These are phyloP conservation scores for Panicum virgatum DNA, from an alignment of 202 grass and related monocot species.

Conservation along the genomic window DNA sequence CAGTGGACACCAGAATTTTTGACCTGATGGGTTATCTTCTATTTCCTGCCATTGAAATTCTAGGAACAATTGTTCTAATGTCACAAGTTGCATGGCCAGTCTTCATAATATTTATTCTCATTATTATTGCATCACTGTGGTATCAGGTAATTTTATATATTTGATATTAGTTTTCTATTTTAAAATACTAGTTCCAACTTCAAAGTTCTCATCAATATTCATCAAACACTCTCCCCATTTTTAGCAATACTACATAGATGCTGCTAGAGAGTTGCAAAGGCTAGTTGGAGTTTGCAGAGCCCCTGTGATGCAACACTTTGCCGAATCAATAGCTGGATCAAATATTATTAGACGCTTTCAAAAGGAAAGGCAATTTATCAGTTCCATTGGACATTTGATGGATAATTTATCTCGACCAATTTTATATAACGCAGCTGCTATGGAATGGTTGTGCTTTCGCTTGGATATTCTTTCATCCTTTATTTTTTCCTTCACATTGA, in stretches of 20 bases:
- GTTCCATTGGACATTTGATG: slow-evolving; percentile 42
- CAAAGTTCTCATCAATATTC: neutral
- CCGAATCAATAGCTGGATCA: slow-evolving; percentile 64
- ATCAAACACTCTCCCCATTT: neutral
- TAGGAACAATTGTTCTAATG: slow-evolving; percentile 71
- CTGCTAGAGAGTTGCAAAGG: slow-evolving; percentile 68
- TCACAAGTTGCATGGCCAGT: slow-evolving; percentile 79
- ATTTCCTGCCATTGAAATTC: slow-evolving; percentile 59
- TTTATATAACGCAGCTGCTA: slow-evolving; percentile 60
- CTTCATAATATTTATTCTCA: slow-evolving; percentile 66
- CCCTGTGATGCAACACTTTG: slow-evolving; percentile 69
- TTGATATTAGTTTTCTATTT: neutral
- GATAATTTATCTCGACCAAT: slow-evolving; percentile 61
- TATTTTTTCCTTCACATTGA: slow-evolving; percentile 59
- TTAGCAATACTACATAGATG: slow-evolving; percentile 76
- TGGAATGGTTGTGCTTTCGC: slow-evolving; percentile 64
- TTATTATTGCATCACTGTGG: slow-evolving; percentile 61
- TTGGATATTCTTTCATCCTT: slow-evolving; percentile 64
- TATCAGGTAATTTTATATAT: slow-evolving; percentile 56
- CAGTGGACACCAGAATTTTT: slow-evolving; percentile 61
- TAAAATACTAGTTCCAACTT: neutral
- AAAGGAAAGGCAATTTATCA: slow-evolving; percentile 56
- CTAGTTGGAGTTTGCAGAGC: slow-evolving; percentile 55
- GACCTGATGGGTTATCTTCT: slow-evolving; percentile 45
- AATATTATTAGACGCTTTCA: slow-evolving; percentile 68